Base-by-base conservation (phyloP, 345 rosid genomes). In the Citrus cavaleriei region DNA sequence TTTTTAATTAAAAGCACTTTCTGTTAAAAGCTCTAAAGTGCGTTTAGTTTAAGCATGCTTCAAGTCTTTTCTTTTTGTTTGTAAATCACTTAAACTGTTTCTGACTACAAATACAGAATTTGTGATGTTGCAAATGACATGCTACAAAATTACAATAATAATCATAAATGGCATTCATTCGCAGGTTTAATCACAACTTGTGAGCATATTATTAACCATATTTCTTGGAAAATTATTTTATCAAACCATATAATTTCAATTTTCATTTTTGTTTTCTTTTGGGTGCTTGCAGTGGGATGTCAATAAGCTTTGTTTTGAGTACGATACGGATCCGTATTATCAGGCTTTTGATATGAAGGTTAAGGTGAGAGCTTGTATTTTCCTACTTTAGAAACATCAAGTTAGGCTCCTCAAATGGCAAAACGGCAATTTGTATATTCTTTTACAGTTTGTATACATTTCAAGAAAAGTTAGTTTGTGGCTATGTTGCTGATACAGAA, bases 291-390 rank as follows among this genome's bases (percentile, higher is more conserved):
- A 95, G 97, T 95, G 97, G 98, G 77, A 92, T 59, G 88, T 93
- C 75, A 81, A 88, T 60, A 93, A 74, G 76, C 93, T 95, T 68
- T 95, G 97, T 87, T 91, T 88, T 79, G 99, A 95, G 77, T 86
- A 85, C 83, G 99, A 95, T 74, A 90, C 95, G 2, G 97, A 95
- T 35, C 96, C 97, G 0, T 92, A 95, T 84, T 95, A 93, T 84
- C 99, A 88, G 84, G 92, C 88, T 67, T 57, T 95, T 58, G 95
- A 92, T 84, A 38, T 54, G 34, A 88, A 80, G 86, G 93, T 93
- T 10, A 91, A 93, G 93, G 99, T 92, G 61, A 72, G 67, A 28
- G 59, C 60, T 30, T 22, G 66, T 9, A 19, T 55, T 72, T 40
- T 24, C 27, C 38, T 42, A 62, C 19, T 74, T 10, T 8, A 40